Evolutionary conservation across 2,329 filamentous ascomycete genomes (phyloP).

Genomic region (Fusarium nanum): DNA sequence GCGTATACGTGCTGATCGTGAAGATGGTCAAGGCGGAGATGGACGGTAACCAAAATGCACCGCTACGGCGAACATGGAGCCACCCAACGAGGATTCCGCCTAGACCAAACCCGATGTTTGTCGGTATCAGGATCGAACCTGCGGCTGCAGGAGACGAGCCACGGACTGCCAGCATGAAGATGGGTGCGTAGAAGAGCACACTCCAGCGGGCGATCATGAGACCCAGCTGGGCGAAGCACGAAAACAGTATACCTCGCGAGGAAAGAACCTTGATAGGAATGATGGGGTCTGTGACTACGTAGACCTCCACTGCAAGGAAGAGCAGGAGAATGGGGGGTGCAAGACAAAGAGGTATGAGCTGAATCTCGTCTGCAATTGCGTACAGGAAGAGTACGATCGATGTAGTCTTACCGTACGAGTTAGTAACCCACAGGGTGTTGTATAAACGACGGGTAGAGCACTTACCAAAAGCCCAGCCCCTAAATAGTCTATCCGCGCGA

Average conservation of each 20-base stretch:
- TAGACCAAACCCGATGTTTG: slow-evolving; percentile 80
- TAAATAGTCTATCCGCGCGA: slow-evolving; percentile 78
- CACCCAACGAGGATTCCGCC: slow-evolving; percentile 80
- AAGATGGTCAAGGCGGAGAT: slow-evolving; percentile 72
- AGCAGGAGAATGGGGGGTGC: slow-evolving; percentile 64
- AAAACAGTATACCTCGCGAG: slow-evolving; percentile 76
- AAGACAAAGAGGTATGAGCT: slow-evolving; percentile 68
- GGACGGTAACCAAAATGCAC: slow-evolving; percentile 77
- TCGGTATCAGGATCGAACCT: slow-evolving; percentile 82
- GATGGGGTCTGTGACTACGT: slow-evolving; percentile 74
- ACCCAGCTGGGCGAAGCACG: slow-evolving; percentile 78
- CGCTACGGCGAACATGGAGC: slow-evolving; percentile 78
- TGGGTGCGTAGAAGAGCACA: slow-evolving; percentile 82
- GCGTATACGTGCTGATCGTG: slow-evolving; percentile 65
- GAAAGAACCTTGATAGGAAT: slow-evolving; percentile 77
- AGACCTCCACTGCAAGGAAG: slow-evolving; percentile 73
- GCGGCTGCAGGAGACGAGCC: slow-evolving; percentile 76
- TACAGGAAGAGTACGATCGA: slow-evolving; percentile 79
- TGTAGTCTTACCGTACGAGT: slow-evolving; percentile 57
- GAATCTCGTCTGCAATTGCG: slow-evolving; percentile 73
- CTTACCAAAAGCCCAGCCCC: slow-evolving; percentile 75
- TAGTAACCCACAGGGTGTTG: neutral
- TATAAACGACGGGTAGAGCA: neutral
- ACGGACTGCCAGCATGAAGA: slow-evolving; percentile 81
- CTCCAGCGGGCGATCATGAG: slow-evolving; percentile 86